Base-by-base conservation (phyloP, 208 protist species). In the Acanthamoeba healyi region DNA sequence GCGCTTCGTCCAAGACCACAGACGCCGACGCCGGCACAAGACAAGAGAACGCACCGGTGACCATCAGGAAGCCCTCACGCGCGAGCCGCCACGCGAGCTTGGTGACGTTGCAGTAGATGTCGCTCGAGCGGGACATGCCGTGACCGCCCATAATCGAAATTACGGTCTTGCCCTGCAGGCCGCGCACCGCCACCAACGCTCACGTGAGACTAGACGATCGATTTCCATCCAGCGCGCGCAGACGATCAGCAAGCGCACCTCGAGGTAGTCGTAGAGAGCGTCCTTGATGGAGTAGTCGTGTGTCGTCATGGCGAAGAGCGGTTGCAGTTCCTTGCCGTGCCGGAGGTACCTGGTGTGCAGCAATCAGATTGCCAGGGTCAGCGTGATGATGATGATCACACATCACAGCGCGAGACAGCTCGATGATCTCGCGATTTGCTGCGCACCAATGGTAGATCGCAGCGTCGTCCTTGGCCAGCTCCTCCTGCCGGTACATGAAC, bases 261-360 rank as follows among this genome's bases (percentile, higher is more conserved):
- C 81, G 5, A 89, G 54, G 34, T 89, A 89, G 51, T 89, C 81
- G 38, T 89, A 89, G 81, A 89, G 81, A 15, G 81, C 81, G 51
- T 89, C 81, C 51, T 89, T 65, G 81, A 89, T 89, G 10, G 81
- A 89, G 81, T 89, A 89, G 51, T 89, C 81, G 81, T 89, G 81
- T 5, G 54, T 89, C 2, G 42, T 89, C 51, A 65, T 89, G 2
- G 81, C 81, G 17, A 89, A 65, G 32, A 89, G 81, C 29, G 81
- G 32, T 24, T 89, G 81, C 51, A 89, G 29, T 29, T 82, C 40
- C 81, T 89, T 89, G 29, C 81, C 54, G 22, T 89, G 81, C 5
- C 12, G 6, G 22, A 82, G 72, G n/a, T 82, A 82, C 67, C 67
- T 79, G 26, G 7, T 10, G n/a, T 34, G 17, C 67, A 79, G n/a